Percentiles rank a stretch among this genome's conserved stretches.
phyloP scores from a whole-genome alignment of 495 filamentous ascomycete genomes.

The Penicillium ochrochloron region DNA sequence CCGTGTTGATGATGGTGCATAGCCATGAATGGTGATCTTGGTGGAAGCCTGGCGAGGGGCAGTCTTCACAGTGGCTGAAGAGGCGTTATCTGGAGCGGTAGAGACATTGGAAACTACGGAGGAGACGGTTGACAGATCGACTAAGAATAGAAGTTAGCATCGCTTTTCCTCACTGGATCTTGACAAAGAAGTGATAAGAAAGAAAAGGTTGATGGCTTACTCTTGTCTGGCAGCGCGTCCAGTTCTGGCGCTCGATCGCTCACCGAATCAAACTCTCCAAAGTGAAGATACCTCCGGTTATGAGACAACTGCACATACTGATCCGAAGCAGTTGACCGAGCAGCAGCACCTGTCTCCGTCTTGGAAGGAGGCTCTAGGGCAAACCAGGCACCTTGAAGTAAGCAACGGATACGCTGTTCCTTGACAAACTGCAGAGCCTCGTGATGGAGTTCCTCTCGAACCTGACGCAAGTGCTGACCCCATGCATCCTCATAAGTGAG shows the following conservation, averaged over 20 bases:
- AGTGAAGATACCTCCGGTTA: conserved; percentile 90
- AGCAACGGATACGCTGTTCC: conserved; percentile 92
- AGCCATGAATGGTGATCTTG: conserved; percentile 91
- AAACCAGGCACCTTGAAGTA: conserved; percentile 92
- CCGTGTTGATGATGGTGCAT: conserved; percentile 42
- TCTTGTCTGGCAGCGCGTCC: conserved; percentile 76
- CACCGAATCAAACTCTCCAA: conserved; percentile 78
- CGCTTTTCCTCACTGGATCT: not conserved
- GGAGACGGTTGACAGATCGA: conserved; percentile 87
- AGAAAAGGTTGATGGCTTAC: conserved; percentile 41
- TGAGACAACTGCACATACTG: conserved; percentile 88
- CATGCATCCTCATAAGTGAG: conserved; percentile 91
- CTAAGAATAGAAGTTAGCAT: conserved; percentile 39
- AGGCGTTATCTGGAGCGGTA: conserved; percentile 52
- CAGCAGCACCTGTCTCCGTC: conserved; percentile 42
- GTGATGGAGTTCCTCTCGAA: conserved; percentile 89
- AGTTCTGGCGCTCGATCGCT: conserved; percentile 68
- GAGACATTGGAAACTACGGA: conserved; percentile 94
- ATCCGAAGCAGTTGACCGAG: conserved; percentile 56
- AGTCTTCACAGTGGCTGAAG: conserved; percentile 61
- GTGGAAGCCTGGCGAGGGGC: conserved; percentile 62
- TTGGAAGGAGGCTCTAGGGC: conserved; percentile 55
- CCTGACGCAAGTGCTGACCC: conserved; percentile 87
- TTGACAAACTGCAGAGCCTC: conserved; percentile 95
- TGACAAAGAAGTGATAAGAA: not conserved